Evolutionary conservation across 1,284 basidiomycete genomes (phyloP).

Genomic region (Xerocomus nothofagi): DNA sequence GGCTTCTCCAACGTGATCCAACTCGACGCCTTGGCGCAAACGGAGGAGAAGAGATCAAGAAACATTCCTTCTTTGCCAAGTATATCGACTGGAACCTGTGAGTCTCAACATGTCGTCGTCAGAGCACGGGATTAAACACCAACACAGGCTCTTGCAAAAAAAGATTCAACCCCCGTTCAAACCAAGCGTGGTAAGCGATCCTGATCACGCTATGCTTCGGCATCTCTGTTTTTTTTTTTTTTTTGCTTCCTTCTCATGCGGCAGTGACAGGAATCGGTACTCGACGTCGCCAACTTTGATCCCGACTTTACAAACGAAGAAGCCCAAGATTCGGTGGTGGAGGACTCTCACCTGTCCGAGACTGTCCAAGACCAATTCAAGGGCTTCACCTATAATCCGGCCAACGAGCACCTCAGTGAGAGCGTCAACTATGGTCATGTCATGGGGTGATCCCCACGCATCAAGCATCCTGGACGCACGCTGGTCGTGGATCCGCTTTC

Average conservation of each 20-base stretch:
- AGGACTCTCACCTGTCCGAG: slow-evolving; percentile 88
- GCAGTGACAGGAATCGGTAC: slow-evolving; percentile 63
- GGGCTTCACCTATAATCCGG: slow-evolving; percentile 83
- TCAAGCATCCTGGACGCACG: slow-evolving; percentile 11
- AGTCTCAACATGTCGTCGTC: slow-evolving; percentile 13
- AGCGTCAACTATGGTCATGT: slow-evolving; percentile 60
- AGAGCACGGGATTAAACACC: slow-evolving; percentile 9
- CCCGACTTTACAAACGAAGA: slow-evolving; percentile 93
- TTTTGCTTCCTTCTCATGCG: neutral
- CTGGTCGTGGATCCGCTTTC: slow-evolving; percentile 23
- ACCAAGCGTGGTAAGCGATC: slow-evolving; percentile 80
- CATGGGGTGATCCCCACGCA: slow-evolving; percentile 26
- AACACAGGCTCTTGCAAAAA: slow-evolving; percentile 76
- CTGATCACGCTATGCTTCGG: neutral
- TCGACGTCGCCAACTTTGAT: slow-evolving; percentile 91
- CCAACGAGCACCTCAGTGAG: slow-evolving; percentile 77
- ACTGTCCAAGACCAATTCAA: slow-evolving; percentile 95
- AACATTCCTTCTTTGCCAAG: slow-evolving; percentile 93
- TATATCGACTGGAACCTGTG: slow-evolving; percentile 89
- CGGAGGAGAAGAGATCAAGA: slow-evolving; percentile 96
- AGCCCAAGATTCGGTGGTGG: slow-evolving; percentile 91
- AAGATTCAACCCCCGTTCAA: slow-evolving; percentile 99
- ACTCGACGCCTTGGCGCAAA: slow-evolving; percentile 83
- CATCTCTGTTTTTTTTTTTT: neutral
- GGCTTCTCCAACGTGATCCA: slow-evolving; percentile 89